These are phyloP conservation scores for Colletotrichum tropicale DNA, from an alignment of 2,329 filamentous ascomycete genomes.

Conservation along the genomic window DNA sequence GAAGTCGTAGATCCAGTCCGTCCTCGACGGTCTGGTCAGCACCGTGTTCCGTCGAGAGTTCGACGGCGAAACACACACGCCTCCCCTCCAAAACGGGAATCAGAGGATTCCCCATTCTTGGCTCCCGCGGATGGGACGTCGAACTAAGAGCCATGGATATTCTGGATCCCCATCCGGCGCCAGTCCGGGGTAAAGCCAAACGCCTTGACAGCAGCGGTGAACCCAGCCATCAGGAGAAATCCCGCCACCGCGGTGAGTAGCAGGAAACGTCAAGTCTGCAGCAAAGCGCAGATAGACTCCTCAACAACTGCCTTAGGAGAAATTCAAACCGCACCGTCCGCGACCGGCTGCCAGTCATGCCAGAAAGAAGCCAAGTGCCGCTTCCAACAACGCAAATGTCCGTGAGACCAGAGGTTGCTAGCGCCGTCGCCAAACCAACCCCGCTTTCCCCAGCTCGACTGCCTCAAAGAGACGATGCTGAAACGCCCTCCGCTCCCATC, in stretches of 20 bases:
- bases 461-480: constrained; percentile 2
- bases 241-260: not conserved
- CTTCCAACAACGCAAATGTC: not conserved
- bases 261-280: not conserved
- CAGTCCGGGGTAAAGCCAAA: not conserved
- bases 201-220: constrained; percentile 15
- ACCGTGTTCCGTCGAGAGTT: not conserved
- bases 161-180: not conserved
- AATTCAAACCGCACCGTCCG: not conserved
- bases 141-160: not conserved
- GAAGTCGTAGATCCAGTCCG: not conserved
- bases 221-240: not conserved
- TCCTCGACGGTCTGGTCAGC: not conserved
- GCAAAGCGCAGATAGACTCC: not conserved
- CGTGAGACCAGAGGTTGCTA: not conserved
- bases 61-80: constrained; percentile 8
- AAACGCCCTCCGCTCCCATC: not conserved
- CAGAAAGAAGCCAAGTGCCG: not conserved
- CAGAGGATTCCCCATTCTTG: not conserved
- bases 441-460: constrained; percentile 6
- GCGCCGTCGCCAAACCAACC: not conserved
- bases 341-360: not conserved
- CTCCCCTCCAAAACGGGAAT: not conserved
- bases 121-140: not conserved
- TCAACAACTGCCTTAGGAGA: not conserved